phyloP scores from a whole-genome alignment of 345 rosid genomes.

The Firmiana major region DNA sequence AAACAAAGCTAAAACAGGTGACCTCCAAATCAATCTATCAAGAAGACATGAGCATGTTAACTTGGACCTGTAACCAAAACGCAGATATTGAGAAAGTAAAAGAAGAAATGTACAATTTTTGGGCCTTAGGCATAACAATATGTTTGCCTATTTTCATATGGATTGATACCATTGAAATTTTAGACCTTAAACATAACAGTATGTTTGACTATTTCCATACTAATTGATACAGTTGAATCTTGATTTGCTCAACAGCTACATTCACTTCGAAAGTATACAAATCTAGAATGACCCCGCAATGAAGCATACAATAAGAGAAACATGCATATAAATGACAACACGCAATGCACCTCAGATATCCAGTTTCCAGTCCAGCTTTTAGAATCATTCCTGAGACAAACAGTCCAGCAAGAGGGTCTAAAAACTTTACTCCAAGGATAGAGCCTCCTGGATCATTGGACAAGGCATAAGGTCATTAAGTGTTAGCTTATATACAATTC shows the following conservation, averaged over 20 bases:
- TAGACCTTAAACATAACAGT: neutral
- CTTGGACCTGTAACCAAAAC: neutral
- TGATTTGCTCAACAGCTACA: neutral
- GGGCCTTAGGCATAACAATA: neutral
- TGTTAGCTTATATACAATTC: neutral
- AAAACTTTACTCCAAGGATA: constrained; percentile 70
- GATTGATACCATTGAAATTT: neutral
- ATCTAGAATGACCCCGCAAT: neutral
- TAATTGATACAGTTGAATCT: neutral
- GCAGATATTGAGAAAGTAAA: neutral
- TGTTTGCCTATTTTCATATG: neutral
- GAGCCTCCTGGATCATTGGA: constrained; percentile 71
- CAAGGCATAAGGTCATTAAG: neutral
- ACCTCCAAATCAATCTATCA: neutral
- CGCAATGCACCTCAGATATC: constrained; percentile 69
- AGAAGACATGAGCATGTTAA: neutral
- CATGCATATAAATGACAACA: neutral
- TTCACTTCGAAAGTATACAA: neutral
- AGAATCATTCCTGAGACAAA: constrained; percentile 86
- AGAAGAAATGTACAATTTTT: neutral
- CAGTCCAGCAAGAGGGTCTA: constrained; percentile 94
- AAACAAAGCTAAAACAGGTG: neutral
- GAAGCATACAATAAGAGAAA: constrained; percentile 6
- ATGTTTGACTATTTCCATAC: neutral
- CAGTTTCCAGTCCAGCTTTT: constrained; percentile 75